Evolutionary conservation across 495 filamentous ascomycete genomes (phyloP), one percentile per base, ranked within the genome.

Genomic region (Halenospora varia): DNA sequence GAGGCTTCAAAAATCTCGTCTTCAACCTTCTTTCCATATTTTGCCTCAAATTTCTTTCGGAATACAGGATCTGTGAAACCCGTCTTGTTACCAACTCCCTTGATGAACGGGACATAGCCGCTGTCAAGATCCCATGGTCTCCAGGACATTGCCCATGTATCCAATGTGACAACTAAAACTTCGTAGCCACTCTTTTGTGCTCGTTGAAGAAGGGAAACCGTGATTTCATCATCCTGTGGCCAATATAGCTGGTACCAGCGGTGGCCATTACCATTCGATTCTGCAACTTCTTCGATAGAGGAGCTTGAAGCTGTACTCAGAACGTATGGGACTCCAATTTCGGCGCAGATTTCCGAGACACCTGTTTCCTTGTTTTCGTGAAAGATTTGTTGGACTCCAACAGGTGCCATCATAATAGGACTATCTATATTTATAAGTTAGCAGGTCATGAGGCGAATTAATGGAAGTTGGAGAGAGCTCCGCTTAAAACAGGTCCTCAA

Each of bases 201-300:
- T 20, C 86, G 80, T n/a, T 73, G 69, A 39, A 89, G 73, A 29
- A 88, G 67, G 2, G 81, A 82, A 0, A 76, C 57, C 0, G 87
- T 88, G 47, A 88, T 66, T 2, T 82, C 73, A 44, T 83, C 73
- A 64, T 83, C 76, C 15, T 68, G 61, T 10, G 57, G 57, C 82
- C 85, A 87, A 68, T 90, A 91, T 8, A 91, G 75, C 65, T 91
- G 87, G 64, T 80, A 89, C 77, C 82, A 73, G 54, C 76, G 61
- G 2, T 59, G 44, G 0, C 76, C 70, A 3, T 55, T 47, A 2
- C 55, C 62, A 29, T 53, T 69, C 17, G 69, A 67, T 10, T 52
- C 57, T 4, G 66, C 70, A 40, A 77, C 67, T 22, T 75, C 71
- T 55, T 79, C 77, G 55, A 75, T 70, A 1, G 67, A 64, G 10